Base-by-base conservation (phyloP, 2,329 filamentous ascomycete species). In the Xylaria sp. region DNA sequence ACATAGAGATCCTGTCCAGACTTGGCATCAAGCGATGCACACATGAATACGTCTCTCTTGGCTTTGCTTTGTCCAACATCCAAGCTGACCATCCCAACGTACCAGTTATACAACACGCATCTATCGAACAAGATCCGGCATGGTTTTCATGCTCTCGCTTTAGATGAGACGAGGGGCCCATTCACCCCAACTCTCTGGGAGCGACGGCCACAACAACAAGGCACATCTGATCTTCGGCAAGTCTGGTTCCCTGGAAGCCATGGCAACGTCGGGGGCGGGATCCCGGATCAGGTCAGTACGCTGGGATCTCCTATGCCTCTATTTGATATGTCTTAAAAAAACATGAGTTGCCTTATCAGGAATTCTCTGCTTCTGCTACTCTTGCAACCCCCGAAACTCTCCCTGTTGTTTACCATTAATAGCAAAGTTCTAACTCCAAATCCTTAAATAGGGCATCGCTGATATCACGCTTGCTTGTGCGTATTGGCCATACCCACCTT, bases 171-270 rank as follows among this genome's bases (percentile, higher is more conserved):
- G 21, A 83, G 87, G 8, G 76, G 82, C 0, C 82, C 86, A 0
- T 89, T 89, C 67, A 79, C 78, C n/a, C 86, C 86, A 12, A 85
- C 86, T 1, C 77, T 89, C 1, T 89, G 85, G 86, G 84, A 87
- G 71, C 79, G 82, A 21, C 77, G 78, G 8, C 77, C 78, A 0
- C 75, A 78, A 30, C 79, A 82, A 34, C 78, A 76, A 42, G 73
- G 78, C 14, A 79, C 76, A 24, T 84, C 83, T 1, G 80, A 86
- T 67, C 78, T 86, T 53, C 80, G 83, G 32, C 84, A 86, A 69
- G 83, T 85, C 12, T 90, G 89, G 89, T 93, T 94, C 74, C 89
- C 91, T 0, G 91, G 91, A 6, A 88, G 86, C 58, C 92, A 94
- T 75, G 88, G 84, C 11, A 91, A 93, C 73, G 88, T 92, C 55